Percentiles rank a stretch among this genome's conserved stretches.
phyloP scores from a whole-genome alignment of 2,329 filamentous ascomycete genomes.

The Cladosporium sp. region DNA sequence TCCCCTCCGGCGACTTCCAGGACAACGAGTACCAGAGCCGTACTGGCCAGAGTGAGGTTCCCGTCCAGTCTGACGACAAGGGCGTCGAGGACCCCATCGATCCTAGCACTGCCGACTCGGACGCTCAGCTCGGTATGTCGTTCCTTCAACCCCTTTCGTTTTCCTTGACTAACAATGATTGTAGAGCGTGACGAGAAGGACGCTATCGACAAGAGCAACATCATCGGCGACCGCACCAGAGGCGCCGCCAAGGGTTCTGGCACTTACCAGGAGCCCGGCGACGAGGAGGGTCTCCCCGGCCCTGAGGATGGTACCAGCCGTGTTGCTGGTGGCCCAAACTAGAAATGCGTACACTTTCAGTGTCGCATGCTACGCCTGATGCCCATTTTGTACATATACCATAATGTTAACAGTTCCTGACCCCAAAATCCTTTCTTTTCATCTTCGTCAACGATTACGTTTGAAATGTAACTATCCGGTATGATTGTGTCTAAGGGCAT shows the following conservation, averaged over 20 bases:
- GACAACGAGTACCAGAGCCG: slow-evolving; percentile 47
- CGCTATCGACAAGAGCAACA: slow-evolving; percentile 47
- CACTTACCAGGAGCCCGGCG: slow-evolving; percentile 48
- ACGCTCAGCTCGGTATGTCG: slow-evolving; percentile 43
- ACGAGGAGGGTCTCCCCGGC: slow-evolving; percentile 42
- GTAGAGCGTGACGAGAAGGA: slow-evolving; percentile 46
- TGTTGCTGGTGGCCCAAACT: slow-evolving; percentile 1
- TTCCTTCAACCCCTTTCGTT: too few relatives aligned
- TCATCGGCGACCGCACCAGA: slow-evolving; percentile 44
- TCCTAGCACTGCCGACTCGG: slow-evolving; percentile 42
- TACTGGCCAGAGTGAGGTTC: slow-evolving; percentile 46
- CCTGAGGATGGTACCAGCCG: slow-evolving; percentile 22
- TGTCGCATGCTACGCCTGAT: neutral
- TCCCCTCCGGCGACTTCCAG: slow-evolving; percentile 30
- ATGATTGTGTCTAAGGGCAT: too few relatives aligned
- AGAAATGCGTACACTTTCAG: neutral
- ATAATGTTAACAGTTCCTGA: neutral
- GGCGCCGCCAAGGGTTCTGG: slow-evolving; percentile 44
- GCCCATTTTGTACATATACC: neutral
- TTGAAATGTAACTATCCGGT: too few relatives aligned
- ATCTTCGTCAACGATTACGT: too few relatives aligned
- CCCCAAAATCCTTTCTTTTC: too few relatives aligned
- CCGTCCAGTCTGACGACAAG: slow-evolving; percentile 46
- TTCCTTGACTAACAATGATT: neutral
- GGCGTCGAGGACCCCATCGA: slow-evolving; percentile 44